Conservation (phyloP, 2,329 filamentous ascomycete species). For the Drechslerella dactyloides region DNA sequence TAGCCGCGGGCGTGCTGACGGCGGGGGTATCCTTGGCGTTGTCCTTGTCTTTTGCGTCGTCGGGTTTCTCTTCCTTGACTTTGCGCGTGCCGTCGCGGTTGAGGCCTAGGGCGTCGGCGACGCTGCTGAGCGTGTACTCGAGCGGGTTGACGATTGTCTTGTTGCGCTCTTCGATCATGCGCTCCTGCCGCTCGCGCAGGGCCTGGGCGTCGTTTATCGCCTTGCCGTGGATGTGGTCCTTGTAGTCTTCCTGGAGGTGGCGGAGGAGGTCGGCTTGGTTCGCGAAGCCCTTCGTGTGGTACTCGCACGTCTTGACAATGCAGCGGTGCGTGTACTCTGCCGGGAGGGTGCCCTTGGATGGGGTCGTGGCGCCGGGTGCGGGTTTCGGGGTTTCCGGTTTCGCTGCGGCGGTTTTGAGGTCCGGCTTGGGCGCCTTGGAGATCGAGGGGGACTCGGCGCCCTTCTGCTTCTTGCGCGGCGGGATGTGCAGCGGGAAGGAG, state of each 20-base stretch:
- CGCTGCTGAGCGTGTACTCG: constrained; percentile 42
- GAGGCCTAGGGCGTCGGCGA: constrained; percentile 35
- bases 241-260: constrained; percentile 44
- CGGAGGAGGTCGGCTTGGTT: constrained; percentile 30
- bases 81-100: constrained; percentile 44
- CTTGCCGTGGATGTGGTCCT: constrained; percentile 18
- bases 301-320: constrained; percentile 43
- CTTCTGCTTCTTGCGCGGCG: constrained; percentile 41
- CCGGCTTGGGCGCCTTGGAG: constrained; percentile 25
- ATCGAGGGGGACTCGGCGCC: constrained; percentile 34
- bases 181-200: constrained; percentile 24
- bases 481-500: constrained; percentile 31
- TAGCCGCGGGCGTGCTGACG: constrained; percentile 26
- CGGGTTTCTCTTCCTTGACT: constrained; percentile 32
- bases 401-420: constrained; percentile 7
- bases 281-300: constrained; percentile 31
- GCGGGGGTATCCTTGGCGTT: constrained; percentile 22
- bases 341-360: constrained; percentile 17
- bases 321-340: constrained; percentile 33
- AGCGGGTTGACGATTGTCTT: constrained; percentile 39
- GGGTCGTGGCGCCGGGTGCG: not conserved
- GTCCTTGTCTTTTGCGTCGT: constrained; percentile 40
- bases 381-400: not conserved
- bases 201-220: constrained; percentile 11
- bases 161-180: constrained; percentile 39